Evolutionary conservation across 2,329 filamentous ascomycete species (phyloP), one percentile per base, ranked within the genome.

Genomic region (Shiraia sp.): DNA sequence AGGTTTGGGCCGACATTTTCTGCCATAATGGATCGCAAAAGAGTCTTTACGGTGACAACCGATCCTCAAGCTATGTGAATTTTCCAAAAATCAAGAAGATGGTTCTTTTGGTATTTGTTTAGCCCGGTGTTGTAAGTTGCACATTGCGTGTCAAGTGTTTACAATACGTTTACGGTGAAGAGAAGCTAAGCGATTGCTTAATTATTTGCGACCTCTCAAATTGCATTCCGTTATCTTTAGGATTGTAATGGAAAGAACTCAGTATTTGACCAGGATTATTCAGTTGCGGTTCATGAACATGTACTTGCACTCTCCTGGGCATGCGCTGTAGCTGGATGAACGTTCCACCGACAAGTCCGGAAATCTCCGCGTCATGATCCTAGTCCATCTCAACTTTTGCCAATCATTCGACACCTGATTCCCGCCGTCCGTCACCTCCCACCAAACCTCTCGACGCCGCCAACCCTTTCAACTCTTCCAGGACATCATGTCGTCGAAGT

Each of bases 401-500:
- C 49, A 54, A 63, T 57, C 57, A 52, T 55, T 57, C 63, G 45
- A 61, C 52, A 16, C 49, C 49, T 57, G 38, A 45, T 51, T 46
- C 52, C 52, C 45, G 42, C 55, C 47, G 19, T 36, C 44, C 35
- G 33, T 25, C 38, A 26, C 40, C 36, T 40, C 37, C 52, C 44
- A 42, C 34, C 44, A 40, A 26, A 41, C 32, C 42, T 24, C 22
- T 23, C 36, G 10, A 6, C 45, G 27, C 30, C 36, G 31, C 42
- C 35, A 15, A 26, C 29, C 19, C 28, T 36, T 31, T 41, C 40
- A 19, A 34, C 25, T 35, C 32, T 23, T 16, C 40, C 44, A 26
- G 16, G n/a, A n/a, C n/a, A n/a, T 28, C 44, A 68, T 16, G 31
- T 76, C 76, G 74, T 79, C 86, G 47, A 85, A 86, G 65, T 88